Evolutionary conservation across 331 rosid genomes (phyloP).

Genomic region (Rhamnella rubrinervis): DNA sequence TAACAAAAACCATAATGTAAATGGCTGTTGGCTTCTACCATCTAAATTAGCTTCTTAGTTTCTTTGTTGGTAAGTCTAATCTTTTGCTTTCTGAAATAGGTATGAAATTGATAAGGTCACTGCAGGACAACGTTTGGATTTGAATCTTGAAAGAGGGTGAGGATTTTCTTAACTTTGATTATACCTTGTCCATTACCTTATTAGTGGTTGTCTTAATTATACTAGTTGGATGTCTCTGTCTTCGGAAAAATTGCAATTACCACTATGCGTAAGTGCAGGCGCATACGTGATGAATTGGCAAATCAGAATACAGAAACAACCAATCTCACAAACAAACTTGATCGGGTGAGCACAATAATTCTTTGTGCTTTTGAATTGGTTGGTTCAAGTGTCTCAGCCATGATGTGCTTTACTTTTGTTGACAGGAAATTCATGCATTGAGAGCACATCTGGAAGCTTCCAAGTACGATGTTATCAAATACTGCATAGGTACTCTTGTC

Average conservation of each 20-base stretch:
- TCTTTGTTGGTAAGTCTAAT: too few species aligned
- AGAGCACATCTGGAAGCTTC: conserved; percentile 51
- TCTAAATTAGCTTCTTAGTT: background rate
- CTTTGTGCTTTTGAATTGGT: background rate
- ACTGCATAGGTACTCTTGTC: conserved; percentile 56
- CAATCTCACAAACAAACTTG: conserved; percentile 48
- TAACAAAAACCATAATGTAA: background rate
- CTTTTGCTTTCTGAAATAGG: conserved; percentile 18
- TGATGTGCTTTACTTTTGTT: background rate
- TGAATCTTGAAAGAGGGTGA: conserved; percentile 65
- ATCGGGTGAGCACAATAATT: conserved; percentile 35
- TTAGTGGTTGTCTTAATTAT: background rate
- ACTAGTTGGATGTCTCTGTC: background rate
- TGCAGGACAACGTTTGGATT: conserved; percentile 55
- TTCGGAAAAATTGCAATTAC: conserved; percentile 3
- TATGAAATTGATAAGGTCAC: conserved; percentile 58
- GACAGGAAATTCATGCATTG: conserved; percentile 54
- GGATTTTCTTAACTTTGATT: background rate
- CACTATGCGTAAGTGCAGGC: conserved; percentile 33
- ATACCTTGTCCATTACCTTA: background rate
- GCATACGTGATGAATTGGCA: conserved; percentile 49
- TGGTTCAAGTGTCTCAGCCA: background rate
- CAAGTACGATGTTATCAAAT: conserved; percentile 54
- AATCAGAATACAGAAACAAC: conserved; percentile 53
- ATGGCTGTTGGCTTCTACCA: conserved; percentile 8